phyloP scores from a whole-genome alignment of 495 filamentous ascomycete species.

The Bombardia bombarda region DNA sequence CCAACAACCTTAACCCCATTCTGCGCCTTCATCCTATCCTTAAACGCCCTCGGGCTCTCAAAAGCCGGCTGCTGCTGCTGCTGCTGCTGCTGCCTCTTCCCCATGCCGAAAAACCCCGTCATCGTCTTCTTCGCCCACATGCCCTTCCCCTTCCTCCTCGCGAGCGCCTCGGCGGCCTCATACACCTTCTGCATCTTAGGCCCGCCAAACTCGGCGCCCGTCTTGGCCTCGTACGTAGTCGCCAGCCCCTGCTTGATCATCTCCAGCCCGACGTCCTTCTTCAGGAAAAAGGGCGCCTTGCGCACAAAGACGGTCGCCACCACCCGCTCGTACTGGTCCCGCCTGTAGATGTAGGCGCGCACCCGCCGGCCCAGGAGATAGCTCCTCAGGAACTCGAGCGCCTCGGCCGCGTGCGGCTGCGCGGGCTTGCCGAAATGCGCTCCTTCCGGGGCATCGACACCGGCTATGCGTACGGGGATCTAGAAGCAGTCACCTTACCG shows the following conservation, averaged over 20 bases:
- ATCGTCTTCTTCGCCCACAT: conserved; percentile 56
- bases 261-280: conserved; percentile 76
- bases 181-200: conserved; percentile 51
- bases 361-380: conserved; percentile 71
- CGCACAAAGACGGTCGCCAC: conserved; percentile 81
- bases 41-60: conserved; percentile 83
- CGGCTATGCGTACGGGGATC: conserved; percentile 83
- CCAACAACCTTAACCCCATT: too few species aligned
- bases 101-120: conserved; percentile 15
- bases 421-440: conserved; percentile 85
- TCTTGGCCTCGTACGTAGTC: conserved; percentile 86
- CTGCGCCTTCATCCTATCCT: conserved; percentile 55
- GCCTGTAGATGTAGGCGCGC: conserved; percentile 67
- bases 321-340: conserved; percentile 87
- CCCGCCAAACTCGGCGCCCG: conserved; percentile 78
- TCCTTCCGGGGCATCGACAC: conserved; percentile 85
- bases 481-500: conserved; percentile 13
- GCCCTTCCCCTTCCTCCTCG: conserved; percentile 59
- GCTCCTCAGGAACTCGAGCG: conserved; percentile 63
- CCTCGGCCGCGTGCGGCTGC: conserved; percentile 76
- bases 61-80: too few species aligned
- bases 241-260: conserved; percentile 81
- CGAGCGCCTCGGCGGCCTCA: conserved; percentile 59
- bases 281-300: conserved; percentile 48
- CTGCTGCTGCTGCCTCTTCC: conserved; percentile 39